phyloP scores from a whole-genome alignment of 1,139 yeast species.

The Geotrichum carabidarum region DNA sequence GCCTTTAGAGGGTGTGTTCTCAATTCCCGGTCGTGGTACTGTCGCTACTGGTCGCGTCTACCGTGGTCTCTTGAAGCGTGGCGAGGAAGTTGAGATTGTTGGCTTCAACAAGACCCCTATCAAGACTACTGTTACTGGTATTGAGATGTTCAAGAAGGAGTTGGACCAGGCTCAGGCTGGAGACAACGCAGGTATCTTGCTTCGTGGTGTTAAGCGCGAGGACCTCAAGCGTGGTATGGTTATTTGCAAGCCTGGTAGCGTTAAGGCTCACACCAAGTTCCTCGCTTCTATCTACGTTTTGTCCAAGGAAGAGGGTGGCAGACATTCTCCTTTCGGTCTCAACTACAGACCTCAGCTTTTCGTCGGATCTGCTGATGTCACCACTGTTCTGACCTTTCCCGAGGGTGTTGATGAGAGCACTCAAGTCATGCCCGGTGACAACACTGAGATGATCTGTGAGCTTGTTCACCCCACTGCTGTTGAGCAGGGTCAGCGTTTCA shows the following conservation, averaged over 20 bases:
- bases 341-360: constrained; percentile 98
- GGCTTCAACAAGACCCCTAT: constrained; percentile 83
- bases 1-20: constrained; percentile 97
- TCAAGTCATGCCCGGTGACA: constrained; percentile 98
- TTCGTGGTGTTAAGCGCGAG: constrained; percentile 98
- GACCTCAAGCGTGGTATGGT: constrained; percentile 98
- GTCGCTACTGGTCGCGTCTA: constrained; percentile 98
- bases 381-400: constrained; percentile 89
- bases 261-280: constrained; percentile 89
- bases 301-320: constrained; percentile 98
- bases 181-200: constrained; percentile 95
- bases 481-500: constrained; percentile 96
- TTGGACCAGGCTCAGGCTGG: constrained; percentile 97
- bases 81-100: constrained; percentile 96
- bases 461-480: constrained; percentile 88
- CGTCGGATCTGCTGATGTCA: constrained; percentile 93
- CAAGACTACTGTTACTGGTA: constrained; percentile 95
- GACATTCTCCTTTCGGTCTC: constrained; percentile 95
- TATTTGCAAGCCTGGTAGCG: constrained; percentile 85
- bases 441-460: constrained; percentile 91
- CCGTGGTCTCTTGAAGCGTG: constrained; percentile 95
- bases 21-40: constrained; percentile 99
- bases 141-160: constrained; percentile 98
- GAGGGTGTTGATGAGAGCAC: constrained; percentile 78
- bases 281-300: constrained; percentile 89